Percentiles rank a stretch among this genome's conserved stretches.
Conservation (phyloP, 768 basidiomycete species). For the Floccularia luteovirens region DNA sequence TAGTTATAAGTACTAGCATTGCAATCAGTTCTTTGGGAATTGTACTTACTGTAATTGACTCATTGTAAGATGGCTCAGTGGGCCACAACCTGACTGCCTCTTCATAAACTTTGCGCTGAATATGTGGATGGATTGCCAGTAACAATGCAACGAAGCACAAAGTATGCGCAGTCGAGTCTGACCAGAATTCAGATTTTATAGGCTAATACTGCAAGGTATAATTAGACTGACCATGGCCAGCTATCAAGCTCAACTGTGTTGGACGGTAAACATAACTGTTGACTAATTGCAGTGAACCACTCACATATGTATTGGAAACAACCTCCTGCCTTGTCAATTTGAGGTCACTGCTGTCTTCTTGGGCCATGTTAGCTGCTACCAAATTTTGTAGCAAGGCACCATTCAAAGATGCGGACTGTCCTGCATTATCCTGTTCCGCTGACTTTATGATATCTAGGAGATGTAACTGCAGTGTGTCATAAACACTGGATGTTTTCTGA, state of each 20-base stretch:
- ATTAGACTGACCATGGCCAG: conserved; percentile 33
- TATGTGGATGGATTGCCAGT: conserved; percentile 42
- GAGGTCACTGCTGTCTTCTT: conserved; percentile 6
- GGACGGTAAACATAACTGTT: not conserved
- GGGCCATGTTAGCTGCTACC: conserved; percentile 37
- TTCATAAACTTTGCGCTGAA: conserved; percentile 36
- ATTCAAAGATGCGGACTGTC: conserved; percentile 13
- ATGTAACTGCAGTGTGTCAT: conserved; percentile 26
- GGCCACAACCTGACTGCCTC: conserved; percentile 33
- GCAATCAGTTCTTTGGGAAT: not conserved
- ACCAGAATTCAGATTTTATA: not conserved
- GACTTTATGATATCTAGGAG: conserved; percentile 31
- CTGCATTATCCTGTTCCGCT: conserved; percentile 25
- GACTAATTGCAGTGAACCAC: not conserved
- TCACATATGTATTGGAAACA: not conserved
- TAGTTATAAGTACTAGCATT: not conserved
- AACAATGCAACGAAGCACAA: conserved; percentile 32
- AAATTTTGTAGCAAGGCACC: conserved; percentile 35
- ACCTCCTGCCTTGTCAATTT: not conserved
- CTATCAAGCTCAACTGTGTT: conserved; percentile 33
- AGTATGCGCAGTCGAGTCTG: conserved; percentile 41
- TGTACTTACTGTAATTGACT: conserved; percentile 18
- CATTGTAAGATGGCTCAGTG: conserved; percentile 16
- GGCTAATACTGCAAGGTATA: not conserved
- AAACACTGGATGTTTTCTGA: conserved; percentile 19